These are phyloP conservation scores for Neurospora sp. DNA, from an alignment of 495 filamentous ascomycete genomes.

Conservation along the genomic window DNA sequence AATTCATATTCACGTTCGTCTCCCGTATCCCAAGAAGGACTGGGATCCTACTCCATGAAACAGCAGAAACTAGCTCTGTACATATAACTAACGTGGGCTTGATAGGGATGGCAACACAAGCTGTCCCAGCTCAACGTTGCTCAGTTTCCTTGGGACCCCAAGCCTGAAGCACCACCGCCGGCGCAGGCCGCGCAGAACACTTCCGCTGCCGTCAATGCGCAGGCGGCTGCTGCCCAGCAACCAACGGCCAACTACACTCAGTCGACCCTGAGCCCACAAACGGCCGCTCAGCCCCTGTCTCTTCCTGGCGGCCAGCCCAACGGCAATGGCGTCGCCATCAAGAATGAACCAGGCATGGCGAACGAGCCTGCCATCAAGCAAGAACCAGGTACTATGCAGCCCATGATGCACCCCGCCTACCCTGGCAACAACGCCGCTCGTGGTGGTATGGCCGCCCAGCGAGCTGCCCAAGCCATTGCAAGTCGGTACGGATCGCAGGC, in stretches of 20 bases:
- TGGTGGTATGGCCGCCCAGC: slow-evolving; percentile 43
- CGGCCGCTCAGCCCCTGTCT: slow-evolving; percentile 28
- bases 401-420: background rate
- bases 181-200: slow-evolving; percentile 24
- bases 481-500: slow-evolving; percentile 62
- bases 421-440: slow-evolving; percentile 7
- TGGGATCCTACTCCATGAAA: background rate
- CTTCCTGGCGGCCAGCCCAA: slow-evolving; percentile 23
- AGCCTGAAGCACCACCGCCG: slow-evolving; percentile 39
- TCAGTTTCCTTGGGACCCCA: slow-evolving; percentile 91
- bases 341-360: slow-evolving; percentile 59
- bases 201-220: slow-evolving; percentile 30
- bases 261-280: slow-evolving; percentile 25
- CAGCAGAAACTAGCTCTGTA: background rate
- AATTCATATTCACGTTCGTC: background rate
- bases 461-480: slow-evolving; percentile 57
- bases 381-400: slow-evolving; percentile 20
- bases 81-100: slow-evolving; percentile 7
- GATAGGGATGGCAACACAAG: slow-evolving; percentile 85
- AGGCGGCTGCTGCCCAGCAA: slow-evolving; percentile 25
- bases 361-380: slow-evolving; percentile 29
- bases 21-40: background rate
- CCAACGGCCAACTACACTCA: slow-evolving; percentile 26
- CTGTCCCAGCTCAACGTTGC: slow-evolving; percentile 73
- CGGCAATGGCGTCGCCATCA: slow-evolving; percentile 48